Conservation (phyloP, 306 rosid genomes). For the Castanea mollissima region DNA sequence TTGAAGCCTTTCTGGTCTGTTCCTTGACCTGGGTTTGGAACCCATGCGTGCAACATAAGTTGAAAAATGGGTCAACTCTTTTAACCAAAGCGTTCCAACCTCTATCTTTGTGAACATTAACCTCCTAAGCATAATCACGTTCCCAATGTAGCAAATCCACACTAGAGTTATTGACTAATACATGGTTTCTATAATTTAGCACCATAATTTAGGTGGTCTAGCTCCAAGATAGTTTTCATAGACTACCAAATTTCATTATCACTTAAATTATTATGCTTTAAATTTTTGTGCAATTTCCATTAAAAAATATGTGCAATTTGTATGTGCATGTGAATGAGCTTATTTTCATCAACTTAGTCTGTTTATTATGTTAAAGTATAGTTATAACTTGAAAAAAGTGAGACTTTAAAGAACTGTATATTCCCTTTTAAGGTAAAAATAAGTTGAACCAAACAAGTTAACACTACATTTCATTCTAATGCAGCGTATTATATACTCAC, state of each 20-base stretch:
- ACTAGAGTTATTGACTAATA: constrained; percentile 17
- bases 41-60: constrained; percentile 36
- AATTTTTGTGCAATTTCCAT: background rate
- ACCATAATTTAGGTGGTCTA: background rate
- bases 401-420: too few relatives aligned
- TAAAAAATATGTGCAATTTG: background rate
- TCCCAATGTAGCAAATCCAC: constrained; percentile 8
- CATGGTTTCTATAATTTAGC: background rate
- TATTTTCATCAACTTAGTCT: too few relatives aligned
- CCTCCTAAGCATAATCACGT: background rate
- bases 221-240: background rate
- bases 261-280: background rate
- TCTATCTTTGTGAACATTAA: constrained; percentile 24
- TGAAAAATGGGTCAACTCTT: constrained; percentile 29
- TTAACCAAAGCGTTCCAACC: constrained; percentile 14
- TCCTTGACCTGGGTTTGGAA: constrained; percentile 24
- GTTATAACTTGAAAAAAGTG: too few relatives aligned
- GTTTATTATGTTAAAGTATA: too few relatives aligned
- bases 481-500: too few relatives aligned
- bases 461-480: too few relatives aligned
- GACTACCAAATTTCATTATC: constrained; percentile 1
- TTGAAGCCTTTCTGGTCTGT: constrained; percentile 36
- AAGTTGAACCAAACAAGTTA: too few relatives aligned
- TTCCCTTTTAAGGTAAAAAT: too few relatives aligned
- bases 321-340: too few relatives aligned